Evolutionary conservation across 345 rosid genomes (phyloP).

Genomic region (Camelina hispida): DNA sequence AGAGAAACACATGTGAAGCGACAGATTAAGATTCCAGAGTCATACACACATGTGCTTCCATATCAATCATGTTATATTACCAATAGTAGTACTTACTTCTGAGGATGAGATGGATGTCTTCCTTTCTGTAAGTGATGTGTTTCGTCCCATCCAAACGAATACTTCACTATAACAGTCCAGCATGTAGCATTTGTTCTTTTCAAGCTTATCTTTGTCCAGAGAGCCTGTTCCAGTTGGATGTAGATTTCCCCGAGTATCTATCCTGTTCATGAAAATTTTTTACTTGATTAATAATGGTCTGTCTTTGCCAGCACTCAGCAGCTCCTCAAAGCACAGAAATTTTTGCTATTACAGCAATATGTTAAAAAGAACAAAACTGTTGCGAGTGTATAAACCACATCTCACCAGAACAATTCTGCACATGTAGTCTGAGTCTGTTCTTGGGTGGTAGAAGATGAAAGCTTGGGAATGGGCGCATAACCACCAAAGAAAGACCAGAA

Average conservation of each 20-base stretch:
- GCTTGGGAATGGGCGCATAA: conserved; percentile 87
- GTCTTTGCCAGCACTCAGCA: neutral
- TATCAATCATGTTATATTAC: conserved; percentile 4
- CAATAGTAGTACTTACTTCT: conserved; percentile 56
- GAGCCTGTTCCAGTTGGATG: conserved; percentile 52
- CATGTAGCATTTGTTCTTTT: conserved; percentile 75
- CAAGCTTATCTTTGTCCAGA: conserved; percentile 64
- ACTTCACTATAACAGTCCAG: conserved; percentile 67
- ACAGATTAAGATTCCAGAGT: neutral
- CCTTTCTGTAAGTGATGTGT: conserved; percentile 64
- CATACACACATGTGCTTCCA: neutral
- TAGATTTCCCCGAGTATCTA: conserved; percentile 61
- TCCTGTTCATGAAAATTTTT: conserved; percentile 53
- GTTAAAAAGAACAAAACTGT: neutral
- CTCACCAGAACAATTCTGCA: conserved; percentile 65
- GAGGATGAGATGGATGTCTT: conserved; percentile 69
- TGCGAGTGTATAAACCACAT: conserved; percentile 6
- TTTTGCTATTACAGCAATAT: neutral
- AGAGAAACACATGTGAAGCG: conserved; percentile 8
- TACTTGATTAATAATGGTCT: conserved; percentile 12
- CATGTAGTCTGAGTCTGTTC: conserved; percentile 49
- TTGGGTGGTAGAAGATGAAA: conserved; percentile 48
- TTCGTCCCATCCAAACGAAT: conserved; percentile 91
- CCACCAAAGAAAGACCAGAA: conserved; percentile 96
- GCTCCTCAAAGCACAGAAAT: neutral